These are phyloP conservation scores for Pholiota microspora DNA, from an alignment of 768 basidiomycete species.

Conservation along the genomic window DNA sequence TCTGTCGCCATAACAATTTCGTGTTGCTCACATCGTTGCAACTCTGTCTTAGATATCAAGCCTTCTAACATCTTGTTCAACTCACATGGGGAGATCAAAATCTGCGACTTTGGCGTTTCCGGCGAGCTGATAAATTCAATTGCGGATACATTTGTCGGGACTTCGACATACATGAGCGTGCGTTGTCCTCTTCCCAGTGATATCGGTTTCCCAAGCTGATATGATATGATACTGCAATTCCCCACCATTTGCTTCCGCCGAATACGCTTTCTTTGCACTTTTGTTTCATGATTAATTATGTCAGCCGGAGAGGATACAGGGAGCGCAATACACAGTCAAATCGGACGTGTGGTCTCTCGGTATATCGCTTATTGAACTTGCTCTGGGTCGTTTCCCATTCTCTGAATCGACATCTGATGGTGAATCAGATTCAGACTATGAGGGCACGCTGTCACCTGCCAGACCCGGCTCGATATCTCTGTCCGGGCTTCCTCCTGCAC, in stretches of 20 bases:
- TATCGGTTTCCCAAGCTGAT: conserved; percentile 13
- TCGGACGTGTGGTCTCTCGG: conserved; percentile 99
- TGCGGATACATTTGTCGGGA: conserved; percentile 98
- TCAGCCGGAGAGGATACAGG: conserved; percentile 98
- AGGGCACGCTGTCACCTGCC: conserved; percentile 71
- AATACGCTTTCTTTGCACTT: not conserved
- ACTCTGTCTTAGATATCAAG: conserved; percentile 78
- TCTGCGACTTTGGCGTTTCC: conserved; percentile 98
- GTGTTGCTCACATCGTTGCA: conserved; percentile 13
- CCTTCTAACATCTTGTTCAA: conserved; percentile 97
- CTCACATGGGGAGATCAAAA: conserved; percentile 94
- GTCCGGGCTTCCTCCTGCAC: conserved; percentile 34
- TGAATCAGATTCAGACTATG: conserved; percentile 47
- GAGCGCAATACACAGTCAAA: conserved; percentile 97
- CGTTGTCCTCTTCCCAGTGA: conserved; percentile 29
- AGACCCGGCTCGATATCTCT: conserved; percentile 56
- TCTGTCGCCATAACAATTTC: conserved; percentile 23
- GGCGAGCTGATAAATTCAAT: conserved; percentile 99
- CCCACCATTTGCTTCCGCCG: conserved; percentile 1
- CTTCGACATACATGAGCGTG: conserved; percentile 99
- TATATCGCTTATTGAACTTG: conserved; percentile 95
- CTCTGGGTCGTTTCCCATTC: conserved; percentile 96
- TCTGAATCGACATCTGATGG: conserved; percentile 77
- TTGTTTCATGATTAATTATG: not conserved
- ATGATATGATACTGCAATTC: not conserved